Evolutionary conservation across 2,329 filamentous ascomycete genomes (phyloP), one percentile per base, ranked within the genome.

Genomic region (Claviceps lovelessii): DNA sequence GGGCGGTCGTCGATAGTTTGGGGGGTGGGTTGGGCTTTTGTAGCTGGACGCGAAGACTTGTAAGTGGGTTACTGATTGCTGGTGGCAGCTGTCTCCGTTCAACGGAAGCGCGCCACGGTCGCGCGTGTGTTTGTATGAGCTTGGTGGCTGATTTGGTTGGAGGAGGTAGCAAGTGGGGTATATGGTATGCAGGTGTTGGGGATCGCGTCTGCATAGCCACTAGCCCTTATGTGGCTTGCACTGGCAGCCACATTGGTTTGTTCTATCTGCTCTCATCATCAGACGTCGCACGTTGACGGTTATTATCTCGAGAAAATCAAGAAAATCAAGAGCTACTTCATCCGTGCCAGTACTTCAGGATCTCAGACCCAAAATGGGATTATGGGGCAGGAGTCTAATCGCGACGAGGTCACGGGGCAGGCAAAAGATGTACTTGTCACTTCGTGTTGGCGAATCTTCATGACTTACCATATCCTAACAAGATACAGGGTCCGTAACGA

Each of bases 31-130:
- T 72, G 73, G 71, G 70, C 70, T 80, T 81, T 80, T 81, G 78
- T 82, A 81, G 74, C 73, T 78, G 75, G 71, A 74, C 73, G 76
- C 73, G 75, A 70, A 68, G 62, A 61, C 68, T 67, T 68, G 66
- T 67, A 70, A 71, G 70, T 70, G 70, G 68, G 68, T 76, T 80
- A 78, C 79, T 81, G 79, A 82, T 81, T 79, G 66, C 58, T 60
- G 60, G 59, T 58, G 57, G 60, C 54, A 58, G 56, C 56, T 56
- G 58, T 56, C 54, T 46, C 35, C 50, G 23, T 51, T 28, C 49
- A 53, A 41, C 45, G 28, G 55, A 50, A 57, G 54, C 56, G 56
- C 56, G 56, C 56, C 56, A 55, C 50, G 50, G 54, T 57, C 54
- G 56, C 56, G 57, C 55, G 58, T 53, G 57, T 55, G 53, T 51